These are phyloP conservation scores for Selenicereus undatus DNA, from an alignment of 148 eudicot species.

Conservation along the genomic window DNA sequence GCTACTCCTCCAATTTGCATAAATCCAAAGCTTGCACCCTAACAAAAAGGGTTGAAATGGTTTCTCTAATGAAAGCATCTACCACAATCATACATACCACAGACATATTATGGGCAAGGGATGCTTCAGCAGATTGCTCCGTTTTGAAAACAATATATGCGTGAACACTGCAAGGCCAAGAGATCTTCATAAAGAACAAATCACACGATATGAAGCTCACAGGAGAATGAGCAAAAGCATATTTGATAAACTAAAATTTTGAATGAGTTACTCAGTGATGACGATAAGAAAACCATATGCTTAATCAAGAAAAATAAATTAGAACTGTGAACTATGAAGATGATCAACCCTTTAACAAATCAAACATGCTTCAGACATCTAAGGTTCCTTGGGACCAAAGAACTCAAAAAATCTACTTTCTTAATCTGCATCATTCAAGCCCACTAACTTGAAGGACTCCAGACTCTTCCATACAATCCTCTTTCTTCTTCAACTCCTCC, in stretches of 20 bases:
- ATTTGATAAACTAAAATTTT: not conserved
- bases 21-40: not conserved
- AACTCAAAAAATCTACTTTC: not conserved
- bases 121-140: constrained; percentile 80
- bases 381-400: not conserved
- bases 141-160: constrained; percentile 81
- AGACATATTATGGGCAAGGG: constrained; percentile 88
- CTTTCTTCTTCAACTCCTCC: not conserved
- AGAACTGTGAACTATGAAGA: not conserved
- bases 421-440: not conserved
- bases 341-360: not conserved
- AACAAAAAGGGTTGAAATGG: not conserved
- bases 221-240: not conserved
- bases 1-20: not conserved
- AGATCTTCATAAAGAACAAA: constrained; percentile 8
- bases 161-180: constrained; percentile 61
- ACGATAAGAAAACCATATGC: not conserved
- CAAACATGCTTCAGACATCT: not conserved
- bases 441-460: not conserved
- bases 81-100: constrained; percentile 45
- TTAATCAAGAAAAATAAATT: not conserved
- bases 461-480: too few species aligned
- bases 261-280: not conserved
- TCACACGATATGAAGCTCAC: not conserved
- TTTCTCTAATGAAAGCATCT: not conserved